phyloP scores from a whole-genome alignment of 192 early-diverging fungal genomes.

The Backusella sp. region DNA sequence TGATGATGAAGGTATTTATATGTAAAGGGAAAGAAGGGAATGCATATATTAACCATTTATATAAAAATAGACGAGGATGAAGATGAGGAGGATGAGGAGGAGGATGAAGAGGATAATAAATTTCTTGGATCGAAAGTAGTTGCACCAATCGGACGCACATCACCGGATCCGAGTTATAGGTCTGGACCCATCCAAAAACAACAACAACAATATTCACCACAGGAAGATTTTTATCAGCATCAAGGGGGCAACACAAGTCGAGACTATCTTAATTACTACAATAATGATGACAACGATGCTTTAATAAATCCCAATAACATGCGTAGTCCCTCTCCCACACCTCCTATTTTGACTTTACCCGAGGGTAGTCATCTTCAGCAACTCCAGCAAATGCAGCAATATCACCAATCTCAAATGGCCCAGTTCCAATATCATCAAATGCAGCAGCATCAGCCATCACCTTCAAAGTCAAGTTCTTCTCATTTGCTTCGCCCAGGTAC shows the following conservation, averaged over 20 bases:
- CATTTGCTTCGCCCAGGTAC: not conserved
- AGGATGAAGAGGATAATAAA: conserved; percentile 11
- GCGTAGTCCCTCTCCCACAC: not conserved
- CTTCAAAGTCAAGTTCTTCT: conserved; percentile 5
- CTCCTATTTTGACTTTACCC: conserved; percentile 4
- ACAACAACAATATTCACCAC: not conserved
- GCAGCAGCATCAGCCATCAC: not conserved
- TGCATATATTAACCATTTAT: not conserved
- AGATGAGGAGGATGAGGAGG: conserved; percentile 17
- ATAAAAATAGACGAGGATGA: conserved; percentile 20
- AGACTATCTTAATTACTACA: not conserved
- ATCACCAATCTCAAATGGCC: conserved; percentile 22
- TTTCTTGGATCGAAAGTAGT: not conserved
- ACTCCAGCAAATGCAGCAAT: conserved; percentile 21
- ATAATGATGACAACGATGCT: not conserved
- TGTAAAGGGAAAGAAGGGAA: not conserved
- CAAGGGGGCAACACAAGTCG: not conserved
- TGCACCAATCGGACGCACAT: not conserved
- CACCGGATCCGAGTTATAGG: not conserved
- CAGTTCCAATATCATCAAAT: conserved; percentile 25
- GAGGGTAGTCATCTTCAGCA: conserved; percentile 22
- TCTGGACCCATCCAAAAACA: not conserved
- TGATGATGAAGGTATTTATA: conserved; percentile 24
- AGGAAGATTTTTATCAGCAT: not conserved
- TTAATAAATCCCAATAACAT: not conserved